Evolutionary conservation across 116 monocot genomes (phyloP).

Genomic region (Papilionanthe hybrid): DNA sequence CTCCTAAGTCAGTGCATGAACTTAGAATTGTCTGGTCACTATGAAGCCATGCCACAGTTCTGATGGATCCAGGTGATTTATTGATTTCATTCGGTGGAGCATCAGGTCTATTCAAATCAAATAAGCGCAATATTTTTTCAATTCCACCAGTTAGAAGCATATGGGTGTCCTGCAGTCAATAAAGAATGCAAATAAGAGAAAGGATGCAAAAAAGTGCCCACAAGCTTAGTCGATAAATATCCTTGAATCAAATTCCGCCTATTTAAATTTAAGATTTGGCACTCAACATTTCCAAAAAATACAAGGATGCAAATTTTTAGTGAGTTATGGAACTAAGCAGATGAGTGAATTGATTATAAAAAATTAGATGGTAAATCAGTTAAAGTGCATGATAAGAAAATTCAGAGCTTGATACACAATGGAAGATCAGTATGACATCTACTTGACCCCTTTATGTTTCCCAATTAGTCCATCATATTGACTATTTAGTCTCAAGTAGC

Average conservation of each 20-base stretch:
- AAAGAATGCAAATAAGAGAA: not conserved
- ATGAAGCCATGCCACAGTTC: slow-evolving; percentile 89
- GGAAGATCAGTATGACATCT: not conserved
- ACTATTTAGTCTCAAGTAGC: not conserved
- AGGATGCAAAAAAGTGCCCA: too few species aligned
- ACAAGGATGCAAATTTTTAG: not conserved
- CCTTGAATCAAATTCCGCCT: too few species aligned
- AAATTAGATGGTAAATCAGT: not conserved
- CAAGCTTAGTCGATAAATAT: too few species aligned
- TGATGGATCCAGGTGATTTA: slow-evolving; percentile 74
- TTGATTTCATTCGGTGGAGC: slow-evolving; percentile 84
- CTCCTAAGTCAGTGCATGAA: slow-evolving; percentile 76
- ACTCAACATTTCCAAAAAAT: not conserved
- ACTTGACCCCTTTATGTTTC: not conserved
- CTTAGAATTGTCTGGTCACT: slow-evolving; percentile 84
- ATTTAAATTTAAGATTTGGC: too few species aligned
- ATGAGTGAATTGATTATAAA: not conserved
- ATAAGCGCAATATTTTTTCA: slow-evolving; percentile 85
- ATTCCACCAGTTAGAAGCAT: slow-evolving; percentile 79
- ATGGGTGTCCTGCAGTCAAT: slow-evolving; percentile 58
- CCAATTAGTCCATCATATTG: not conserved
- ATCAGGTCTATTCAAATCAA: slow-evolving; percentile 80
- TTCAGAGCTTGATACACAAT: not conserved
- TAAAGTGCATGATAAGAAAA: not conserved
- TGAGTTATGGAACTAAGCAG: not conserved